Percentiles rank a stretch among this genome's conserved stretches.
Conservation (phyloP, 805 yeast species). For the Cyberlindnera xylosilytica region DNA sequence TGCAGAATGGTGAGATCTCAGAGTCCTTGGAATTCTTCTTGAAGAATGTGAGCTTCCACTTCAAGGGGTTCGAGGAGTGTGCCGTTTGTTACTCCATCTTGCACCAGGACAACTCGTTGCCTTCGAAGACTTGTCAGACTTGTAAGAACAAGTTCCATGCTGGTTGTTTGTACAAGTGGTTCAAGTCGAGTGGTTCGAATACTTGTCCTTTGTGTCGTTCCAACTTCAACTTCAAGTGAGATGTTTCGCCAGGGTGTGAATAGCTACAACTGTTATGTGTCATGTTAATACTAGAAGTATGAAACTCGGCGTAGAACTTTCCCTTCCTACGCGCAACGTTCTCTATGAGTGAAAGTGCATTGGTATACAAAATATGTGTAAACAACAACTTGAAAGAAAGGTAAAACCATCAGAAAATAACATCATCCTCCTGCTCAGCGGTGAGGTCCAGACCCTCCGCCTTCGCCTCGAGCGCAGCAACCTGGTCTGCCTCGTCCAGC, state of each 20-base stretch:
- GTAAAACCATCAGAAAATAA: conserved; percentile 35
- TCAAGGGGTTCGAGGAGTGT: conserved; percentile 94
- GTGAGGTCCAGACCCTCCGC: conserved; percentile 28
- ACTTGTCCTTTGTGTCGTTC: conserved; percentile 94
- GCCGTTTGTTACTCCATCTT: conserved; percentile 93
- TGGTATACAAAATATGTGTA: neutral
- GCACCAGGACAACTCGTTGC: conserved; percentile 83
- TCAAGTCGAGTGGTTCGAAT: conserved; percentile 86
- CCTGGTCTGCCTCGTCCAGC: conserved; percentile 20
- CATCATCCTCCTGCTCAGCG: conserved; percentile 43
- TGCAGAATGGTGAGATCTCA: conserved; percentile 63
- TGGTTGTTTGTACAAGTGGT: conserved; percentile 96
- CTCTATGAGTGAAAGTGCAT: neutral
- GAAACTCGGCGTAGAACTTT: too few relatives aligned
- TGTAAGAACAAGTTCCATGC: conserved; percentile 95
- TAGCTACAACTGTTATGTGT: too few relatives aligned
- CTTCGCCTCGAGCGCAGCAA: conserved; percentile 16
- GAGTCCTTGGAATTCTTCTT: conserved; percentile 39
- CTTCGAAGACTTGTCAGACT: conserved; percentile 82
- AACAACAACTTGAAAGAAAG: neutral
- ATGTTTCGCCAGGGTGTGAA: too few relatives aligned
- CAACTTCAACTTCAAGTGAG: conserved; percentile 50
- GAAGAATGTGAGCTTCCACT: conserved; percentile 76
- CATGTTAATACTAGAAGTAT: too few relatives aligned
- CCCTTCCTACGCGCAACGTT: neutral